Base-by-base conservation (phyloP, 2,329 filamentous ascomycete species). In the Hypoxylon sp. region DNA sequence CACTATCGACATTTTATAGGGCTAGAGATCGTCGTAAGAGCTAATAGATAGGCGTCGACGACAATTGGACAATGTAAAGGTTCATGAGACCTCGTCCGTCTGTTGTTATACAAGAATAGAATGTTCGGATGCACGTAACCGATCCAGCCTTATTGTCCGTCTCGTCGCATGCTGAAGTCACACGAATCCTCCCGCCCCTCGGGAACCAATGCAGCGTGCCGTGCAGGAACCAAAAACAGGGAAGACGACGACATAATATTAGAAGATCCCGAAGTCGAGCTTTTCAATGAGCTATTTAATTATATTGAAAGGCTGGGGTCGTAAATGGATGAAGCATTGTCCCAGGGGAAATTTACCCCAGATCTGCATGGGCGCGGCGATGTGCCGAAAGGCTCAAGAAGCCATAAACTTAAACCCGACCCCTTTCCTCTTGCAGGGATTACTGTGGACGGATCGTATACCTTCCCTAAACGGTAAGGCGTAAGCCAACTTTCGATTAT, bases 401-500 rank as follows among this genome's bases (percentile, higher is more conserved):
- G 52, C 54, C 37, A 56, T 6, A 11, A 37, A 21, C 12, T 47
- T 34, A n/a, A 45, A 47, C 48, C n/a, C 27, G 8, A 19, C n/a
- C 65, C 65, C 62, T 63, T 63, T 60, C 59, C 32, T 45, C 59
- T 65, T 63, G 60, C 63, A 66, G 51, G n/a, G n/a, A n/a, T n/a
- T n/a, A n/a, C n/a, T n/a, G n/a, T n/a, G n/a, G n/a, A n/a, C n/a
- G n/a, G n/a, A n/a, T n/a, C n/a, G n/a, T n/a, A n/a, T n/a, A n/a
- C n/a, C n/a, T n/a, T n/a, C n/a, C n/a, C n/a, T n/a, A n/a, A n/a
- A n/a, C n/a, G n/a, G n/a, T n/a, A n/a, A n/a, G n/a, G n/a, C n/a
- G n/a, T n/a, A n/a, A n/a, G n/a, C n/a, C n/a, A n/a, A n/a, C n/a
- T n/a, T n/a, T n/a, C n/a, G n/a, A n/a, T n/a, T n/a, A n/a, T n/a